Conservation (phyloP, 2,329 filamentous ascomycete genomes). For the Arthrobotrys megalospora region DNA sequence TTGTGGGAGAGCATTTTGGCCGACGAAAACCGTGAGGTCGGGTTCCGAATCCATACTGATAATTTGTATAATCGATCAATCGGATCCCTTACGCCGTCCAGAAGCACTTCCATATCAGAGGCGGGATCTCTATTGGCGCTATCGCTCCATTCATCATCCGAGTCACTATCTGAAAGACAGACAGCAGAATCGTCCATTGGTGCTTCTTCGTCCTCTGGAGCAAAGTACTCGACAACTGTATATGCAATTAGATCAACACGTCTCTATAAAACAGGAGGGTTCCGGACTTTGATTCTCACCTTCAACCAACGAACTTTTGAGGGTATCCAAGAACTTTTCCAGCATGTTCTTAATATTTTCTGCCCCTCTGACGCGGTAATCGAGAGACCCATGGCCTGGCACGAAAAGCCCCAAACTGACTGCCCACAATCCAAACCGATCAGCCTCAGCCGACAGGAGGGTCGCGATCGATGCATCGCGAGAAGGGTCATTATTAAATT, state of each 20-base stretch:
- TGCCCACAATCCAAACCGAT: slow-evolving; percentile 48
- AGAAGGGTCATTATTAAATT: slow-evolving; percentile 15
- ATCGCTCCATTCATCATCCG: slow-evolving; percentile 36
- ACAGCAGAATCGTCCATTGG: neutral
- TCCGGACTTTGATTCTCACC: neutral
- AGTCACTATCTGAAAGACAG: neutral
- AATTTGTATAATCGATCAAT: slow-evolving; percentile 55
- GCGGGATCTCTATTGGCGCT: slow-evolving; percentile 21
- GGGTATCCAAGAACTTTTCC: slow-evolving; percentile 9
- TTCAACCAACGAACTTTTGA: slow-evolving; percentile 43
- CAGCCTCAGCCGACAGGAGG: slow-evolving; percentile 43
- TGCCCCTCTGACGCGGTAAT: slow-evolving; percentile 52
- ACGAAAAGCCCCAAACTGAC: slow-evolving; percentile 57
- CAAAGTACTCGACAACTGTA: slow-evolving; percentile 29
- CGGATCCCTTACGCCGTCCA: slow-evolving; percentile 45
- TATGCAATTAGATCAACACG: neutral
- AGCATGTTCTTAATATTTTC: slow-evolving; percentile 41
- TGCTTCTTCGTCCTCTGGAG: neutral
- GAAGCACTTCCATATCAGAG: slow-evolving; percentile 36
- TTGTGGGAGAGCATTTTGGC: slow-evolving; percentile 38
- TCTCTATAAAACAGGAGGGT: neutral
- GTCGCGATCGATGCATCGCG: slow-evolving; percentile 5
- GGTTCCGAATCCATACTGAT: slow-evolving; percentile 46
- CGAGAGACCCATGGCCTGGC: slow-evolving; percentile 54
- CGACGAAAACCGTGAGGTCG: slow-evolving; percentile 40